A percentile compares a stretch with the other conserved stretches of the same genome.
Evolutionary conservation across 2,329 filamentous ascomycete species (phyloP).

Genomic region (Emericellopsis cladophorae): DNA sequence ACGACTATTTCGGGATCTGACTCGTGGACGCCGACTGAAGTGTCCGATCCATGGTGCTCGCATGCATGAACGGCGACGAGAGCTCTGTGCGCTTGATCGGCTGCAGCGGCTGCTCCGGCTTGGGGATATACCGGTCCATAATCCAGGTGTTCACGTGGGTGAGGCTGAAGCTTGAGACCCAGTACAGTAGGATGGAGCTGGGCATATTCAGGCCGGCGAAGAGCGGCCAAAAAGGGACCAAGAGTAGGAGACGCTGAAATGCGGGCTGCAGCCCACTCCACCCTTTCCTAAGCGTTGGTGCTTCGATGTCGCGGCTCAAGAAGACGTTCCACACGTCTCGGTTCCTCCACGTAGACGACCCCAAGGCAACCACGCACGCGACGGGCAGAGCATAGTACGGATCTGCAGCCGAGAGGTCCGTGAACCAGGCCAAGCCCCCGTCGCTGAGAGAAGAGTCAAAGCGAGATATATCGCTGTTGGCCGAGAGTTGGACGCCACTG

Average conservation of each 20-base stretch:
- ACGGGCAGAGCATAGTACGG: conserved; percentile 35
- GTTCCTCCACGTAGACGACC: conserved; percentile 14
- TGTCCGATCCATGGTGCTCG: too few relatives aligned
- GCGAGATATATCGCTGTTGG: background rate
- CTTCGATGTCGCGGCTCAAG: too few relatives aligned
- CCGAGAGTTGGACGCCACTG: background rate
- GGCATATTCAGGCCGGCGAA: conserved; percentile 19
- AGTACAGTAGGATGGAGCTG: conserved; percentile 27
- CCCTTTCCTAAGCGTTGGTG: too few relatives aligned
- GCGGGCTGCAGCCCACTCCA: conserved; percentile 2
- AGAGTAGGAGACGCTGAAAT: background rate
- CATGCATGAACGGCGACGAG: too few relatives aligned
- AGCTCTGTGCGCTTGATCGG: too few relatives aligned
- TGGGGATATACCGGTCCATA: conserved; percentile 10
- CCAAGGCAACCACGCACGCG: conserved; percentile 16
- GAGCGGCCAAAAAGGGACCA: background rate
- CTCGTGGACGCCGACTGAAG: too few relatives aligned
- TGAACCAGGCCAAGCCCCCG: conserved; percentile 43
- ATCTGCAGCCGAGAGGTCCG: conserved; percentile 37
- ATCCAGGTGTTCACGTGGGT: conserved; percentile 18
- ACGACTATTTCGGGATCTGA: too few relatives aligned
- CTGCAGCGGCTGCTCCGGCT: background rate
- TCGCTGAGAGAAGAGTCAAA: conserved; percentile 26
- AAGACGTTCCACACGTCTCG: conserved; percentile 14
- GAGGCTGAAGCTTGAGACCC: conserved; percentile 21